phyloP scores from a whole-genome alignment of 306 rosid species.

The Vigna trinervia region DNA sequence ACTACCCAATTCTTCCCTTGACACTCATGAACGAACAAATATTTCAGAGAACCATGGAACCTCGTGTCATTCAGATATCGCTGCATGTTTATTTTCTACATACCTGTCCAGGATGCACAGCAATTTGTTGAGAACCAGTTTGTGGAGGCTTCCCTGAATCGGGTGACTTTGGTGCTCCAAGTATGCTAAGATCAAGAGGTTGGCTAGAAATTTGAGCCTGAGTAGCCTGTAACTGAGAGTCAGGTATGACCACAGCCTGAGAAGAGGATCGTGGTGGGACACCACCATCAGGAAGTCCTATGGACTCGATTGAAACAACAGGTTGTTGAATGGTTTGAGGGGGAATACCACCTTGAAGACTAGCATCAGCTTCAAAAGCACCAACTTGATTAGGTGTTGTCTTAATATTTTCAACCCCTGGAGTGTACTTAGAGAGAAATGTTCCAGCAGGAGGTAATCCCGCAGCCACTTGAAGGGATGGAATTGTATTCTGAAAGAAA shows the following conservation, averaged over 20 bases:
- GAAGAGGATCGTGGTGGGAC: constrained; percentile 77
- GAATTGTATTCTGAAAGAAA: constrained; percentile 91
- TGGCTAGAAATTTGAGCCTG: constrained; percentile 68
- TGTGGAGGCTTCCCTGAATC: constrained; percentile 68
- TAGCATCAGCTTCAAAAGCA: constrained; percentile 55
- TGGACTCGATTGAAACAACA: constrained; percentile 55
- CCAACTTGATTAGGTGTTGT: constrained; percentile 53
- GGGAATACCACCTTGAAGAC: constrained; percentile 76
- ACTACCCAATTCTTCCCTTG: constrained; percentile 13
- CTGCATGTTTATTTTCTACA: constrained; percentile 16
- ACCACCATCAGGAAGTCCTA: constrained; percentile 97
- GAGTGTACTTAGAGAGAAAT: constrained; percentile 73
- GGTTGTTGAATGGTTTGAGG: constrained; percentile 75
- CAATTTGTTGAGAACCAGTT: constrained; percentile 64
- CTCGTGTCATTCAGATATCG: constrained; percentile 25
- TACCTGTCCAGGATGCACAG: constrained; percentile 99
- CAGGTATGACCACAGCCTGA: constrained; percentile 60
- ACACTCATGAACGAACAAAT: constrained; percentile 1
- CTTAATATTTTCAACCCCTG: constrained; percentile 61
- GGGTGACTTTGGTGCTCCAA: constrained; percentile 68
- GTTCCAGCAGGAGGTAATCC: constrained; percentile 90
- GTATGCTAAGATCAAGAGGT: constrained; percentile 91
- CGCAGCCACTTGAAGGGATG: constrained; percentile 86
- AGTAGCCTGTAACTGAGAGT: constrained; percentile 52
- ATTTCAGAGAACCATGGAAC: constrained; percentile 23